Percentiles rank a stretch among this genome's conserved stretches.
These are phyloP conservation scores for Dryadomyces quercus-mongolicae DNA, from an alignment of 2,329 filamentous ascomycete genomes.

Conservation along the genomic window DNA sequence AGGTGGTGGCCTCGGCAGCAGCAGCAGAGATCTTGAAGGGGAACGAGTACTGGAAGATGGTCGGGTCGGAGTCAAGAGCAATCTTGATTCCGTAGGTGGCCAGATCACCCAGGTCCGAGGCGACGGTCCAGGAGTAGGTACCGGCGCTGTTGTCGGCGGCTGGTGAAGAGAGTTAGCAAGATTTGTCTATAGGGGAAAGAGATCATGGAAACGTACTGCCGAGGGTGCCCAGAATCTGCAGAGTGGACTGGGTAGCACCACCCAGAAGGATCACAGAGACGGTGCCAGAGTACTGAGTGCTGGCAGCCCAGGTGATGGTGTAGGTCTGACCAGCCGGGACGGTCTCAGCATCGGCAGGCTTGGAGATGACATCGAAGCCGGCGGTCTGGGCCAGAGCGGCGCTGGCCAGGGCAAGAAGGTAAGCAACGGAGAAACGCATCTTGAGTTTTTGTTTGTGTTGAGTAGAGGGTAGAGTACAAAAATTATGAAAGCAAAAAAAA, in stretches of 20 bases:
- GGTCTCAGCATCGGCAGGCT: conserved; percentile 29
- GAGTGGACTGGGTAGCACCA: conserved; percentile 30
- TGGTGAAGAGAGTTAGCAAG: conserved; percentile 21
- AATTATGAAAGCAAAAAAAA: neutral
- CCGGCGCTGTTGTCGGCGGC: conserved; percentile 32
- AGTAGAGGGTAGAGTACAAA: neutral
- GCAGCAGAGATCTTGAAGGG: conserved; percentile 41
- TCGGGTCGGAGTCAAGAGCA: conserved; percentile 31
- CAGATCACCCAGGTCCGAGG: conserved; percentile 28
- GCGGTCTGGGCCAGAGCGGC: conserved; percentile 38
- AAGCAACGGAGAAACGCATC: conserved; percentile 40
- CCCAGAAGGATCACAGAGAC: conserved; percentile 44
- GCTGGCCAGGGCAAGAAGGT: conserved; percentile 39
- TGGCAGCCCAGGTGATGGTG: conserved; percentile 37
- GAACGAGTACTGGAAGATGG: conserved; percentile 49
- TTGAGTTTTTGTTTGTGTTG: conserved; percentile 22
- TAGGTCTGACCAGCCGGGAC: conserved; percentile 36
- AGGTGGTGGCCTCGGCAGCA: conserved; percentile 9
- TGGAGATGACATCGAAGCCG: conserved; percentile 43
- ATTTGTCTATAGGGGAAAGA: neutral
- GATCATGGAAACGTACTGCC: conserved; percentile 31
- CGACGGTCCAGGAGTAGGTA: conserved; percentile 38
- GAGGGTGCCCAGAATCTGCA: conserved; percentile 29
- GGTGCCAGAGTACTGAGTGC: conserved; percentile 27
- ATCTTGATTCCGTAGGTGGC: conserved; percentile 47